Evolutionary conservation across 2,329 filamentous ascomycete genomes (phyloP), one percentile per base, ranked within the genome.

Genomic region (Colletotrichum tamarilloi): DNA sequence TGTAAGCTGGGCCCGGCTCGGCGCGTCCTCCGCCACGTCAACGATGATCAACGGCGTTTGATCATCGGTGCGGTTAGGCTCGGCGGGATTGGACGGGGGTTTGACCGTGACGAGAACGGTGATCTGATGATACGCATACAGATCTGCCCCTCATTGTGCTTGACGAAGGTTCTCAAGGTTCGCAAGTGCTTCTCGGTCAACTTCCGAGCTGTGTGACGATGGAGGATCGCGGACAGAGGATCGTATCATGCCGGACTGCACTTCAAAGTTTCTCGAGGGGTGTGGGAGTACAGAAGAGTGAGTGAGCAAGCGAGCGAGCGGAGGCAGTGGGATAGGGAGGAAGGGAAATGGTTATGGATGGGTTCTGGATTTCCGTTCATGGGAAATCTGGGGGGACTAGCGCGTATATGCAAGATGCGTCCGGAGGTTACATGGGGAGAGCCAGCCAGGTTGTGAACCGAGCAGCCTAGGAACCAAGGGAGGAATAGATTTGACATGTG

Each of bases 371-470:
- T 28, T 16, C 24, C 28, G 26, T 55, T 60, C 55, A 49, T 60
- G 56, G 59, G 46, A 62, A 73, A 73, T 30, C 59, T 60, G 66
- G 66, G 70, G 16, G 14, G 19, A 12, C 46, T 69, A 65, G 70
- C 53, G 59, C 53, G 59, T 55, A 68, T 68, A 72, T 72, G 68
- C 68, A 62, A 71, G 66, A 73, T 73, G 59, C 26, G 42, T 69
- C 66, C 35, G 70, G 70, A 69, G 66, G 70, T 69, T 69, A 64
- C 66, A 72, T 66, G 42, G 42, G 42, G 42, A 46, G 35, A 32
- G 42, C 7, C 42, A 49, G 42, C 19, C 42, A 49, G 19, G 7
- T 19, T 49, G 30, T 26, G 42, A 19, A 19, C 28, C 24, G 59
- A 32, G 19, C 42, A 32, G 5, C 46, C 38, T 24, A 26, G 8